Conservation (phyloP, 108 stramenopile genomes). For the Heterococcus sp. region DNA sequence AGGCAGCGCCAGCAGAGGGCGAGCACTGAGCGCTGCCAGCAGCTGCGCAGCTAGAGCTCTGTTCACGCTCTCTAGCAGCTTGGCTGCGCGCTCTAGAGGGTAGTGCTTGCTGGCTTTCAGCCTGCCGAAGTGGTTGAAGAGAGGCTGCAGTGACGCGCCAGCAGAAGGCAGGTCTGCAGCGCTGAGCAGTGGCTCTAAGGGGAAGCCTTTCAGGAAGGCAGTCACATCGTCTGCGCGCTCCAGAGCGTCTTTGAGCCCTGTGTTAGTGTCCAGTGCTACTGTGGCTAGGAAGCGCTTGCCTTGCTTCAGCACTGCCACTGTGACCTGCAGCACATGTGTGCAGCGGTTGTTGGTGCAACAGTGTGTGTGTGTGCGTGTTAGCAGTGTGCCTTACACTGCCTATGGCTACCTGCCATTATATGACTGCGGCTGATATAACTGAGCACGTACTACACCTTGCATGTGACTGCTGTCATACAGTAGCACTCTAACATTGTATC, state of each 20-base stretch:
- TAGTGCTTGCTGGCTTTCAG: slow-evolving; percentile 69
- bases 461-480: not conserved
- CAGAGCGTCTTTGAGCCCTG: slow-evolving; percentile 73
- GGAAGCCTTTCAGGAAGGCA: slow-evolving; percentile 76
- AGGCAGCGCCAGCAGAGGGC: slow-evolving; percentile 49
- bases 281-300: slow-evolving; percentile 84
- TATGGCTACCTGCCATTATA: not conserved
- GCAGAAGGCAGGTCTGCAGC: slow-evolving; percentile 70
- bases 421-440: not conserved
- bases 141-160: slow-evolving; percentile 60
- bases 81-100: slow-evolving; percentile 68
- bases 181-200: slow-evolving; percentile 67
- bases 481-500: not conserved
- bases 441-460: not conserved
- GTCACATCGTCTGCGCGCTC: slow-evolving; percentile 66
- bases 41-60: slow-evolving; percentile 63
- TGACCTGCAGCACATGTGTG: slow-evolving; percentile 23
- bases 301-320: slow-evolving; percentile 67
- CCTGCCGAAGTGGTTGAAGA: slow-evolving; percentile 76
- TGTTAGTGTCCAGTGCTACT: slow-evolving; percentile 78
- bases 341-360: not conserved
- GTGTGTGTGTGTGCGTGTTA: not conserved
- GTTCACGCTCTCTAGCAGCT: slow-evolving; percentile 76
- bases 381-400: not conserved
- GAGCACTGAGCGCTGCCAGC: slow-evolving; percentile 58